These are phyloP conservation scores for Penicillium sp. DNA, from an alignment of 2,329 filamentous ascomycete species.

Conservation along the genomic window DNA sequence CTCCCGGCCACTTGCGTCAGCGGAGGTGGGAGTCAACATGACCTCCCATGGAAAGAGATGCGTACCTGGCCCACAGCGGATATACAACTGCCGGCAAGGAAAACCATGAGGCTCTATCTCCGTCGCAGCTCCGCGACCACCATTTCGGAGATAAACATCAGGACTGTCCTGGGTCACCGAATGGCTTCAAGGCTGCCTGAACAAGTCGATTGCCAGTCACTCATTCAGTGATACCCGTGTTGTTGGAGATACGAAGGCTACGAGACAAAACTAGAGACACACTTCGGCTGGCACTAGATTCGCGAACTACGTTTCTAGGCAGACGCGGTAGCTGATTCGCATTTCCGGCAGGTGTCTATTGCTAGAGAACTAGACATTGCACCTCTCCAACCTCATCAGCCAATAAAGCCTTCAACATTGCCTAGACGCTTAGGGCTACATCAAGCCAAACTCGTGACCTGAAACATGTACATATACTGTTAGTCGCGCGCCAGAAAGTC, in stretches of 20 bases:
- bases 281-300: constrained; percentile 2
- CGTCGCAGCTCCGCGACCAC: constrained; percentile 5
- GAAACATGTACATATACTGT: neutral
- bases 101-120: constrained; percentile 8
- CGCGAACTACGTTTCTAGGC: neutral
- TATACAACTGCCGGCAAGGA: neutral
- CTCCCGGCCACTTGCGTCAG: constrained; percentile 15
- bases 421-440: constrained; percentile 10
- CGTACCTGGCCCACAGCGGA: neutral
- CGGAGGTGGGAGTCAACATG: constrained; percentile 2
- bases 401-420: neutral
- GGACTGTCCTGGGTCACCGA: neutral
- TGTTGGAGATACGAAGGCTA: neutral
- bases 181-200: neutral
- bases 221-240: neutral
- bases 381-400: neutral
- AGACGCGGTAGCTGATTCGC: too few species aligned
- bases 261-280: neutral
- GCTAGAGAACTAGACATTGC: neutral
- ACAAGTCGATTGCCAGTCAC: neutral
- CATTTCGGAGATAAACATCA: neutral
- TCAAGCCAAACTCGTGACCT: neutral
- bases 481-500: constrained; percentile 13
- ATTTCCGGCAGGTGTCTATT: neutral
- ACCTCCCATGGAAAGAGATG: neutral